phyloP scores from a whole-genome alignment of 1,284 basidiomycete genomes.

The Ustilago trichophora region DNA sequence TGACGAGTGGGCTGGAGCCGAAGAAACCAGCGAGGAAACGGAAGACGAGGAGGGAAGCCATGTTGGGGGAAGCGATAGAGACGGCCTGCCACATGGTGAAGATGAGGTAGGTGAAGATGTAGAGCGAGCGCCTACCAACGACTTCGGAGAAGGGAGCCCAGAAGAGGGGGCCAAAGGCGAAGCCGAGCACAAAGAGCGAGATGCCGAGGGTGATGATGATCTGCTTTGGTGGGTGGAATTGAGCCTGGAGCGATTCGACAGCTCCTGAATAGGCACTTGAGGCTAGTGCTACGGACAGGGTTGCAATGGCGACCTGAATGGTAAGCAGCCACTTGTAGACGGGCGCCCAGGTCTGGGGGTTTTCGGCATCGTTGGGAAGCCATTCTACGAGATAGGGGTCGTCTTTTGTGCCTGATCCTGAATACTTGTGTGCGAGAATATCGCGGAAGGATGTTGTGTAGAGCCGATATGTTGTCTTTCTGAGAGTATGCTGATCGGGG shows the following conservation, averaged over 20 bases:
- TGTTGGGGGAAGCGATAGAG: constrained; percentile 74
- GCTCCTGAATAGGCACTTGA: constrained; percentile 59
- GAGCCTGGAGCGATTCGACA: constrained; percentile 27
- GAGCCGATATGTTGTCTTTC: constrained; percentile 52
- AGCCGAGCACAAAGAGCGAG: constrained; percentile 78
- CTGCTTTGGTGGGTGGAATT: constrained; percentile 43
- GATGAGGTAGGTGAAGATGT: constrained; percentile 72
- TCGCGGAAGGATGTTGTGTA: constrained; percentile 65
- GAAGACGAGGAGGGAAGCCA: constrained; percentile 74
- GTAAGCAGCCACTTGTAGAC: constrained; percentile 52
- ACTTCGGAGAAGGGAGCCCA: constrained; percentile 75
- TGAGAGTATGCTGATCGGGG: constrained; percentile 30
- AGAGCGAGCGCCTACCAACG: constrained; percentile 73
- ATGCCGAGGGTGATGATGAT: constrained; percentile 62
- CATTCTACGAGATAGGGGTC: constrained; percentile 67
- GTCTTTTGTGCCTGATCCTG: constrained; percentile 66
- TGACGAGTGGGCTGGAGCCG: constrained; percentile 69
- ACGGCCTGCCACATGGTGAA: constrained; percentile 77
- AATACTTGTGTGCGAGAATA: constrained; percentile 66
- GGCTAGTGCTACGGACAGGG: constrained; percentile 56
- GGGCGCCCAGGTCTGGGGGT: constrained; percentile 32
- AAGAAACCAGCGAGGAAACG: constrained; percentile 77
- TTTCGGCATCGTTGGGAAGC: constrained; percentile 48
- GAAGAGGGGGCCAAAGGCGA: constrained; percentile 68
- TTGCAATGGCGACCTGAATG: constrained; percentile 56